Conservation (phyloP, 1,284 basidiomycete genomes). For the Ustilago tritici region DNA sequence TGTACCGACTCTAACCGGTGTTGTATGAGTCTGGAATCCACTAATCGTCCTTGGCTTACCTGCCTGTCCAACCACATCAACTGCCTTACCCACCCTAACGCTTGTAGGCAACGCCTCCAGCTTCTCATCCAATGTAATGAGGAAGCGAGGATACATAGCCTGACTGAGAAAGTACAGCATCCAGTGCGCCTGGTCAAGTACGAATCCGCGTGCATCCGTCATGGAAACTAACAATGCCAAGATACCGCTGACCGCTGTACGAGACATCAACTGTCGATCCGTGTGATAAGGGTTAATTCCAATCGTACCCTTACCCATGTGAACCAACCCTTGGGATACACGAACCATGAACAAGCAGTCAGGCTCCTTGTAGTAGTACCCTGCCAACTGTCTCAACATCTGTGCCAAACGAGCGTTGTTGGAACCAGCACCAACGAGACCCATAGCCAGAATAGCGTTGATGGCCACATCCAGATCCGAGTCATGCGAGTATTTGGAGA, state of each 20-base stretch:
- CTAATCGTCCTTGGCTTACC: slow-evolving; percentile 70
- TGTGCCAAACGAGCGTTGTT: slow-evolving; percentile 98
- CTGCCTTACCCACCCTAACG: slow-evolving; percentile 90
- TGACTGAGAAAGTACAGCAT: slow-evolving; percentile 95
- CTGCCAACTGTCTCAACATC: slow-evolving; percentile 94
- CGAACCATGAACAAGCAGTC: slow-evolving; percentile 97
- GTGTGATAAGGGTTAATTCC: slow-evolving; percentile 98
- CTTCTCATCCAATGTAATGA: slow-evolving; percentile 89
- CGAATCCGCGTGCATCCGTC: slow-evolving; percentile 91
- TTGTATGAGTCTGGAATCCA: slow-evolving; percentile 83
- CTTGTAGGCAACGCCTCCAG: slow-evolving; percentile 83
- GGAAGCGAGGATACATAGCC: slow-evolving; percentile 97
- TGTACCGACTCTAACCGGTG: slow-evolving; percentile 92
- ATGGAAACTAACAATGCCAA: slow-evolving; percentile 89
- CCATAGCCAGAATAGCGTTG: slow-evolving; percentile 99
- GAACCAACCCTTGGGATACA: slow-evolving; percentile 93
- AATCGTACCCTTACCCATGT: slow-evolving; percentile 99
- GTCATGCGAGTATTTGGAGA: slow-evolving; percentile 99
- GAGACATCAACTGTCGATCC: slow-evolving; percentile 89
- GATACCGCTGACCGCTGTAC: slow-evolving; percentile 90
- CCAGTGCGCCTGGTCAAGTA: slow-evolving; percentile 96
- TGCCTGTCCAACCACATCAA: slow-evolving; percentile 69
- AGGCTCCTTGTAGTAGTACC: slow-evolving; percentile 97
- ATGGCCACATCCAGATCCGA: slow-evolving; percentile 94
- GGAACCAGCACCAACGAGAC: slow-evolving; percentile 94